phyloP scores from a whole-genome alignment of 106 monocot genomes.

The Dioscorea dumetorum region DNA sequence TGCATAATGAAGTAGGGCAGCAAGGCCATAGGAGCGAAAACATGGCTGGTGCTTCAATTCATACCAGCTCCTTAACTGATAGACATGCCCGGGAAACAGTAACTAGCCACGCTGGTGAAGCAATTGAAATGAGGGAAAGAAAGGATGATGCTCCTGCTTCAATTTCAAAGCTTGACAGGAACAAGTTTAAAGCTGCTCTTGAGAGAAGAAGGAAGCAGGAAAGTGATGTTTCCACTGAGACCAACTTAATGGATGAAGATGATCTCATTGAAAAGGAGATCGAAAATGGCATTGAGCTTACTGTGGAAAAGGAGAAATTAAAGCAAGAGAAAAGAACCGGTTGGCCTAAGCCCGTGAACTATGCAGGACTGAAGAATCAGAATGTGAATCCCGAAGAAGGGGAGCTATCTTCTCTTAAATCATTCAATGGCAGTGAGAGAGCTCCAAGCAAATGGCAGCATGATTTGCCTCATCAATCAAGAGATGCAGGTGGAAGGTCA shows the following conservation, averaged over 20 bases:
- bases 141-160: not conserved
- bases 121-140: not conserved
- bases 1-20: constrained; percentile 8
- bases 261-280: constrained; percentile 67
- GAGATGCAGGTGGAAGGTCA: not conserved
- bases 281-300: constrained; percentile 48
- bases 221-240: constrained; percentile 16
- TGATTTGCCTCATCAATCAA: constrained; percentile 4
- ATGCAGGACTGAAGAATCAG: not conserved
- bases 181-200: constrained; percentile 62
- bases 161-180: constrained; percentile 46
- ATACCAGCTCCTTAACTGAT: constrained; percentile 4
- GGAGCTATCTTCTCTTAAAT: constrained; percentile 31
- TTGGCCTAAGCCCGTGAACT: constrained; percentile 19
- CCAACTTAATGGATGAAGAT: constrained; percentile 45
- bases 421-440: constrained; percentile 13
- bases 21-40: not conserved
- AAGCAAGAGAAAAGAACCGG: constrained; percentile 22
- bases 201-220: constrained; percentile 40
- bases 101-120: not conserved
- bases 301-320: constrained; percentile 28
- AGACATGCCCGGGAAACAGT: not conserved
- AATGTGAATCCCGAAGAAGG: constrained; percentile 36
- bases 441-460: not conserved
- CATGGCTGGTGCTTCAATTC: constrained; percentile 10